Base-by-base conservation (phyloP, 768 basidiomycete species). In the Psilocybe subaeruginosa region DNA sequence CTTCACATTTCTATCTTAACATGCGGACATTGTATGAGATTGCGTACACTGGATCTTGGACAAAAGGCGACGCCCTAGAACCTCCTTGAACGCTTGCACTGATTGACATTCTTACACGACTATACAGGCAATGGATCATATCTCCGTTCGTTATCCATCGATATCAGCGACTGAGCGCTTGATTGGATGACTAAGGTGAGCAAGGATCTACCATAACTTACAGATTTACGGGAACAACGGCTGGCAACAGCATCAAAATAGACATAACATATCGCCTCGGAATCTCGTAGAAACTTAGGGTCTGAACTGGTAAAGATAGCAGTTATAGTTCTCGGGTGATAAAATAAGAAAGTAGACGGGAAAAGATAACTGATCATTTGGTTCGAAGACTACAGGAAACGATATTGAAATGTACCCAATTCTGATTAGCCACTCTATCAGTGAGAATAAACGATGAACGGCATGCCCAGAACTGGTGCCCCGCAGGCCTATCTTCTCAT, bases 381-480 rank as follows among this genome's bases (percentile, higher is more conserved):
- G 33, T 35, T 35, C 33, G 33, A 35, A 35, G 33, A 46, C 23
- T 30, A 52, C 17, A 46, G 12, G 39, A 43, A 3, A 43, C 45
- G 14, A 46, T 35, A 53, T 29, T 33, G 47, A 62, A 51, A n/a
- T 87, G 83, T 88, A 75, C 73, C 85, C 82, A 77, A 77, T 80
- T 76, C 87, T 88, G 88, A 90, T 90, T 90, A 84, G 80, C 86
- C 88, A 79, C 79, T 70, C 75, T 69, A 79, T 78, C 85, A 74
- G 73, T 83, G 65, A 65, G 64, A 55, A 66, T 69, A 61, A 69
- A 69, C 61, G 80, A 82, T 72, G 77, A 80, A 84, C 81, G 85
- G 82, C 86, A 89, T 88, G 88, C 88, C 88, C 88, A 90, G 87
- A 75, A 78, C 77, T 68, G 80, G 84, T 72, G 58, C 66, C 57